Conservation (phyloP, 2,329 filamentous ascomycete species). For the Neopestalotiopsis clavispora region DNA sequence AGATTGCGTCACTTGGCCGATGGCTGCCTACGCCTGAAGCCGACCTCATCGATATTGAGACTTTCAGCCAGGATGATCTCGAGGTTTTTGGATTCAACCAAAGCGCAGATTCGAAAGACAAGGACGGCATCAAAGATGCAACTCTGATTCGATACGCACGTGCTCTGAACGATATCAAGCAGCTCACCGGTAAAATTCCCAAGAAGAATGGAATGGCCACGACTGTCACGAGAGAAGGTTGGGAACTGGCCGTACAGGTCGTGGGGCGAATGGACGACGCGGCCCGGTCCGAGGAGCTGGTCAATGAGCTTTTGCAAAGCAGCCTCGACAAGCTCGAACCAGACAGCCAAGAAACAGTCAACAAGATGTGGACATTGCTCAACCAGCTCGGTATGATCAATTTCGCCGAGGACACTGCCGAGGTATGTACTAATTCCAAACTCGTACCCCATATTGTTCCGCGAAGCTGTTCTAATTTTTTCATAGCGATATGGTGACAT, state of each 20-base stretch:
- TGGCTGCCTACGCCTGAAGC: conserved; percentile 74
- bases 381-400: conserved; percentile 77
- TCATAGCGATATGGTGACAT: conserved; percentile 82
- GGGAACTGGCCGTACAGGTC: conserved; percentile 87
- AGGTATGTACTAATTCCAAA: conserved; percentile 63
- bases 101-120: conserved; percentile 58
- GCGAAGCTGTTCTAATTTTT: conserved; percentile 28
- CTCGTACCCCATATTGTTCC: not conserved
- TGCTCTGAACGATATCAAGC: conserved; percentile 62
- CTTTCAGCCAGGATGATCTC: conserved; percentile 82
- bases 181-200: conserved; percentile 42
- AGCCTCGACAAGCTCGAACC: conserved; percentile 67
- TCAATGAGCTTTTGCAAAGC: conserved; percentile 72
- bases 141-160: conserved; percentile 79
- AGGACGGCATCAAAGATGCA: conserved; percentile 76
- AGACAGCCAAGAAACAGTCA: conserved; percentile 72
- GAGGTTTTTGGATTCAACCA: conserved; percentile 76
- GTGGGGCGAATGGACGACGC: conserved; percentile 80
- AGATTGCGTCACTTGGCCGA: conserved; percentile 80
- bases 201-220: conserved; percentile 36
- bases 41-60: conserved; percentile 62
- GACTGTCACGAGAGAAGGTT: conserved; percentile 67
- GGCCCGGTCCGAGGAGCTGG: conserved; percentile 72
- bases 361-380: conserved; percentile 81
- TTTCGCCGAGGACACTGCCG: conserved; percentile 80